phyloP scores from a whole-genome alignment of 768 basidiomycete species.

The Podaxis rugospora region DNA sequence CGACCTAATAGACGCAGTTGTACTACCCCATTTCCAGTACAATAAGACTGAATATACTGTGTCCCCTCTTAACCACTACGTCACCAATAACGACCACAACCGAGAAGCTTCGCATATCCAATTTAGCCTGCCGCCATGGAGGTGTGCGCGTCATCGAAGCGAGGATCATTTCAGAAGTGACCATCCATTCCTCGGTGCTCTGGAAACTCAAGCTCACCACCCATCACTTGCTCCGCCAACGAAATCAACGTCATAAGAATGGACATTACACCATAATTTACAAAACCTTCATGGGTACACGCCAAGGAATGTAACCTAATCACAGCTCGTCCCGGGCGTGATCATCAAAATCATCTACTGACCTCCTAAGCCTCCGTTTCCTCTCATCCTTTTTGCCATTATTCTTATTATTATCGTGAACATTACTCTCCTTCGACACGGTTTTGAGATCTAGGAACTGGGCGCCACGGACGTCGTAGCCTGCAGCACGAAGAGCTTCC shows the following conservation, averaged over 20 bases:
- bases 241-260: not conserved
- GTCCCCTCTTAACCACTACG: not conserved
- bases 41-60: not conserved
- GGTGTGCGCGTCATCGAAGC: not conserved
- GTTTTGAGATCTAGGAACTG: constrained; percentile 1
- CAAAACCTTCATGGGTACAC: not conserved
- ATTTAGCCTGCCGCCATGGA: not conserved
- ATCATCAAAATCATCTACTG: constrained; percentile 1
- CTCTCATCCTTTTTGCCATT: constrained; percentile 10
- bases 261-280: constrained; percentile 8
- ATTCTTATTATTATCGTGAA: constrained; percentile 2
- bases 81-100: not conserved
- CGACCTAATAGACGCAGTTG: not conserved
- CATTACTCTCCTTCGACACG: constrained; percentile 8
- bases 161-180: constrained; percentile 5
- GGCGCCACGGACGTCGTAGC: constrained; percentile 39
- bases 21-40: not conserved
- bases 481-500: constrained; percentile 49
- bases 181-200: not conserved
- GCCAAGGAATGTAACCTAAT: not conserved
- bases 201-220: not conserved
- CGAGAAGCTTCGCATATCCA: not conserved
- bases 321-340: constrained; percentile 3
- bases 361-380: constrained; percentile 10
- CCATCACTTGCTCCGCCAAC: not conserved